Base-by-base conservation (phyloP, 2,329 filamentous ascomycete species). In the Cladosporium velox region DNA sequence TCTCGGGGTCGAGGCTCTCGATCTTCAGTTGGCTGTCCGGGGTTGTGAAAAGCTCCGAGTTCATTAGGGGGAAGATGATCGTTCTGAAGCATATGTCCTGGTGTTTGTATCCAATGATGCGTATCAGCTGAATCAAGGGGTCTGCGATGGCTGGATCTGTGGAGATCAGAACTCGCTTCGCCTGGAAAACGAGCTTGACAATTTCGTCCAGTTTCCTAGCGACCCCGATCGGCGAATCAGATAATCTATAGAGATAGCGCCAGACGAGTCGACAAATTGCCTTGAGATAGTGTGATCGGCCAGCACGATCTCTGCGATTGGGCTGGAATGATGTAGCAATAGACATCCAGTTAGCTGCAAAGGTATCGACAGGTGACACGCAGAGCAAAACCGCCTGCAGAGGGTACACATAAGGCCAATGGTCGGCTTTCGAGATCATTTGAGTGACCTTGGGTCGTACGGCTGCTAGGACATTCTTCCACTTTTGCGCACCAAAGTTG, bases 41-140 rank as follows among this genome's bases (percentile, higher is more conserved):
- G 1, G 70, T 70, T 32, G 86, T 84, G 75, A 97, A 95, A n/a
- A 93, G 82, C 62, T 97, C 94, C 1, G 93, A 92, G 75, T 96
- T 97, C 75, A 99, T 91, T 44, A 99, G 81, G 3, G 94, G 95
- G 72, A 97, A 98, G n/a, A 99, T 92, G 70, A 98, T 91, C 57
- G 85, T 91, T 71, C 90, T 87, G 78, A 98, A 97, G 78, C 94
- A 98, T 70, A 96, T 90, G 73, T 99, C 95, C 63, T 94, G 93
- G 72, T 96, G 88, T 75, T 92, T 96, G 81, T 91, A 97, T 2
- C 94, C 96, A 73, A 99, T 93, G 74, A 97, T 93, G 38, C 96
- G 88, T 68, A 98, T 93, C 34, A 98, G 88, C 73, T 98, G 93
- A 65, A 98, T 94, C 70, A 98, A 81, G 1, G 95, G 94, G 58